Base-by-base conservation (phyloP, 2,329 filamentous ascomycete genomes). In the Plectosphaerella cucumerina region DNA sequence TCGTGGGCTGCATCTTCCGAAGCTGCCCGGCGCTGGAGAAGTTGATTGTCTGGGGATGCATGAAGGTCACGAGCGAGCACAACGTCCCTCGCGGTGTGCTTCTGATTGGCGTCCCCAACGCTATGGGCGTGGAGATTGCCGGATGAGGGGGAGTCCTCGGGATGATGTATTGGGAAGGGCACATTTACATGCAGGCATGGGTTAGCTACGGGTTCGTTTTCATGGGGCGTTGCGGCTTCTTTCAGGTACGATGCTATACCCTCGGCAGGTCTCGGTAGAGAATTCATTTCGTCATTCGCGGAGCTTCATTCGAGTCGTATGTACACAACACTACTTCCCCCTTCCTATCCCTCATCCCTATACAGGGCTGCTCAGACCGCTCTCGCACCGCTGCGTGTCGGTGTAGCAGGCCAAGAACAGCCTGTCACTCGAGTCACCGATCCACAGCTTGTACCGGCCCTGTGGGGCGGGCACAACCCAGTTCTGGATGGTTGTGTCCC, bases 401-500 rank as follows among this genome's bases (percentile, higher is more conserved):
- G 55, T 56, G 34, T 56, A 56, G 43, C 55, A 56, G 1, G 55
- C 55, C 44, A 53, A 31, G 22, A 56, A 56, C 31, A 56, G 14
- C 44, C 45, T 43, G 21, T 73, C 70, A 44, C 69, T 72, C 1
- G 70, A 65, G 15, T 59, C 60, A 1, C 71, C 71, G 23, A 73
- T 43, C 70, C 70, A 73, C 6, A 73, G 56, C 50, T 60, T 68
- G 42, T 71, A 73, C 18, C 51, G 57, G 2, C 70, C 70, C 31
- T 68, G 60, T 1, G 67, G 60, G 1, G 55, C 60, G 5, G 70
- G 71, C 9, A 77, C 64, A 2, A 82, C 75, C 87, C 87, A 91
- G 57, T 90, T 89, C 69, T 89, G 86, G 39, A 70, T 63, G 6
- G 71, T 66, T 0, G 82, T 77, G 62, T 87, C 85, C 87, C 87